Evolutionary conservation across 2,329 filamentous ascomycete genomes (phyloP), one percentile per base, ranked within the genome.

Genomic region (Neofusicoccum umdonicola): DNA sequence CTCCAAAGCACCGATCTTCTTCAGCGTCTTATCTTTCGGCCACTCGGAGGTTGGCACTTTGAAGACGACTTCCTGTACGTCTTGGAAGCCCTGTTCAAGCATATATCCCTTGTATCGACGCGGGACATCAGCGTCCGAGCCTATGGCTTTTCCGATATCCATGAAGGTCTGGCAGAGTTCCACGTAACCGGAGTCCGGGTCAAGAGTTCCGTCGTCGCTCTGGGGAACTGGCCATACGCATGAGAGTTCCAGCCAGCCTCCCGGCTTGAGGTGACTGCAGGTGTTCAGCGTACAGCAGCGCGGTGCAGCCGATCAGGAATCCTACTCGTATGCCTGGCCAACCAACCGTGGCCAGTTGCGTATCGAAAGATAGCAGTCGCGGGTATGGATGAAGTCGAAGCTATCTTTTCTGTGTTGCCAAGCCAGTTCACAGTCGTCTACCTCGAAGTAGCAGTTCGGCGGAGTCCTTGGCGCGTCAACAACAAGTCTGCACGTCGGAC

Each of bases 401-500:
- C 62, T 58, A 4, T 31, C 35, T 7, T 50, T 41, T 15, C 48
- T 56, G 44, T 47, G 58, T 0, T 79, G 80, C 81, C 81, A 83
- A 31, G 76, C 74, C 7, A 75, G 69, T 0, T 75, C 76, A 15
- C 78, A 73, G 54, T 83, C 81, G 70, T 83, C 81, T 60, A 83
- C 77, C 63, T 82, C 78, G 68, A 83, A 83, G 27, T 72, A 69
- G 67, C 76, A 78, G 68, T 83, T 83, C 6, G 80, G 77, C 0
- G 81, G 81, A 0, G 82, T 78, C 76, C 79, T 80, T 9, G 17
- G 11, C n/a, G 31, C 17, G 31, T 47, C 13, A 31, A 7, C 11
- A 22, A 37, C 12, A 22, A 22, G 22, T 15, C 39, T n/a, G 9
- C n/a, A 41, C 34, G 50, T 12, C 15, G n/a, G 12, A 12, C 35